Conservation (phyloP, 192 early-diverging fungal genomes). For the Kappamyces sp. region DNA sequence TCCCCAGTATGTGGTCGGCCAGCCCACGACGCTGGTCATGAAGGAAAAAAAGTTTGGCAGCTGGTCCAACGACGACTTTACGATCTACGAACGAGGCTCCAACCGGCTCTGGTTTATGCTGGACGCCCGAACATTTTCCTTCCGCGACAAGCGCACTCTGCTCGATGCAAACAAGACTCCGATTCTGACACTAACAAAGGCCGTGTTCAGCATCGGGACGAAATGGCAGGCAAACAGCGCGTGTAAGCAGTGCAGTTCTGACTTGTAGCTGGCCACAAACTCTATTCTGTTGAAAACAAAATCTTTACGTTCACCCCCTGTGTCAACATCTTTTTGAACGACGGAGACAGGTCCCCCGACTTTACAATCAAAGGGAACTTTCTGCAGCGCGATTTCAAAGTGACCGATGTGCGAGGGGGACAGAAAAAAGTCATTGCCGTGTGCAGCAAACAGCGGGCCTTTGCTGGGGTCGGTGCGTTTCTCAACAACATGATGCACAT, state of each 20-base stretch:
- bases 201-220: not conserved
- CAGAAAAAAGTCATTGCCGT: not conserved
- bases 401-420: constrained; percentile 13
- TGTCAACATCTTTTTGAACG: constrained; percentile 6
- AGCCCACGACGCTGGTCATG: constrained; percentile 7
- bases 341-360: constrained; percentile 18
- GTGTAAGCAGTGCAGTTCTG: not conserved
- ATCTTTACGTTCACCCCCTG: constrained; percentile 9
- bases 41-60: constrained; percentile 4
- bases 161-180: constrained; percentile 14
- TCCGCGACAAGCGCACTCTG: constrained; percentile 13
- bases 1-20: not conserved
- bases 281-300: constrained; percentile 14
- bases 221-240: constrained; percentile 9
- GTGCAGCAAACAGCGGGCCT: constrained; percentile 1
- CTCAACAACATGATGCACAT: constrained; percentile 9
- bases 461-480: constrained; percentile 8
- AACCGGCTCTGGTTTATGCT: constrained; percentile 9
- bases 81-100: constrained; percentile 1
- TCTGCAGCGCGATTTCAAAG: constrained; percentile 4
- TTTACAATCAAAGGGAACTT: constrained; percentile 12
- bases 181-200: constrained; percentile 3
- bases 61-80: constrained; percentile 15
- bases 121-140: constrained; percentile 13
- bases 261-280: constrained; percentile 2